These are phyloP conservation scores for Trypanosoma grayi DNA, from an alignment of 208 protist species.

Conservation along the genomic window DNA sequence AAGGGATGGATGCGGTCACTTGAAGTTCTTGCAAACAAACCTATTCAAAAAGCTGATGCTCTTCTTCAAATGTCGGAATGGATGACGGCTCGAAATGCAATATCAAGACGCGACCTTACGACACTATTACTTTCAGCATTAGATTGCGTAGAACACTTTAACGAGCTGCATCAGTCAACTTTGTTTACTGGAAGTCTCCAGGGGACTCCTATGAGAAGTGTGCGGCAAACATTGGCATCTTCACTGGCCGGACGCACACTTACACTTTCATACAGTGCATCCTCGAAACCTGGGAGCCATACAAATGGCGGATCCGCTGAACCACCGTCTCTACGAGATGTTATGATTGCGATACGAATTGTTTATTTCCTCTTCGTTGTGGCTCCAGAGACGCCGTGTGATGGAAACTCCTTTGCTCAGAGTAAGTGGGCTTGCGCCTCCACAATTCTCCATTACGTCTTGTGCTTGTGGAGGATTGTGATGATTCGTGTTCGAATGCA, in stretches of 20 bases:
- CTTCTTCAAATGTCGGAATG: conserved; percentile 41
- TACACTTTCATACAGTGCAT: not conserved
- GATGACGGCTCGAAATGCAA: conserved; percentile 17
- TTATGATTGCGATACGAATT: conserved; percentile 33
- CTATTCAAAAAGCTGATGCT: conserved; percentile 40
- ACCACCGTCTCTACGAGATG: conserved; percentile 21
- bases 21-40: conserved; percentile 28
- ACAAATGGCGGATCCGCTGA: not conserved
- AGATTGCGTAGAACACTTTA: conserved; percentile 30
- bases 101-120: conserved; percentile 25
- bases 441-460: conserved; percentile 70
- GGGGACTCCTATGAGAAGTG: not conserved
- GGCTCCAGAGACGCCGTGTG: conserved; percentile 1
- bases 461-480: conserved; percentile 49
- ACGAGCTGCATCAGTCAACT: not conserved
- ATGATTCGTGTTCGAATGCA: conserved; percentile 1
- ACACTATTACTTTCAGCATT: conserved; percentile 33
- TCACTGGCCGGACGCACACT: conserved; percentile 14
- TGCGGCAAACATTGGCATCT: conserved; percentile 8
- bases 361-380: conserved; percentile 38
- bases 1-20: conserved; percentile 52
- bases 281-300: not conserved
- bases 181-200: not conserved
- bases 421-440: conserved; percentile 38
- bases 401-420: not conserved